Conservation (phyloP, 257 asterid species). For the Scutellaria baicalensis region DNA sequence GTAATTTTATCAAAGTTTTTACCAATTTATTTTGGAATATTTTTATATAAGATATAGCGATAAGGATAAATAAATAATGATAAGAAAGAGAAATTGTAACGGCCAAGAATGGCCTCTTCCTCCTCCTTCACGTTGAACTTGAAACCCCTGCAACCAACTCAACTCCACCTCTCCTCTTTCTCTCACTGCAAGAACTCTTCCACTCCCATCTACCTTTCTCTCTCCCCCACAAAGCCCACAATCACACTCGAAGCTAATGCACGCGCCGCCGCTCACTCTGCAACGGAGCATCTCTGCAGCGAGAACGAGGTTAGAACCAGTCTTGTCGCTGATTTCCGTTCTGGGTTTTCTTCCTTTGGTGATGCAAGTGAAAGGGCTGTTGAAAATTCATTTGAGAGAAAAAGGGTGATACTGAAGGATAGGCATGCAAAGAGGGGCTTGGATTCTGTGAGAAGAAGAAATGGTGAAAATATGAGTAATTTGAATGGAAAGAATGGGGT, state of each 20-base stretch:
- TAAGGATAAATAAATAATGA: neutral
- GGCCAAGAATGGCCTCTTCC: slow-evolving; percentile 52
- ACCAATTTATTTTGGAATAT: neutral
- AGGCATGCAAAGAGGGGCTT: slow-evolving; percentile 32
- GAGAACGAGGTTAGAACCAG: neutral
- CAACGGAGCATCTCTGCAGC: slow-evolving; percentile 14
- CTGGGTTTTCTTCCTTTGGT: slow-evolving; percentile 36
- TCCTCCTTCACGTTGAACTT: slow-evolving; percentile 42
- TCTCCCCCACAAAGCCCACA: slow-evolving; percentile 13
- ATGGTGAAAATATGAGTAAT: slow-evolving; percentile 3
- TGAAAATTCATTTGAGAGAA: slow-evolving; percentile 11
- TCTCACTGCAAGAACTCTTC: slow-evolving; percentile 36
- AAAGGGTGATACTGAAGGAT: slow-evolving; percentile 36
- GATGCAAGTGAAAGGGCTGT: slow-evolving; percentile 13
- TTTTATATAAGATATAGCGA: neutral
- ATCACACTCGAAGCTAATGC: slow-evolving; percentile 17
- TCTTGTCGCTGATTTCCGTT: slow-evolving; percentile 18
- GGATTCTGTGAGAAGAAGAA: slow-evolving; percentile 19
- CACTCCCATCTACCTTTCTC: slow-evolving; percentile 17
- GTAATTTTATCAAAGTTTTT: neutral
- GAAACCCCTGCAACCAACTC: slow-evolving; percentile 46
- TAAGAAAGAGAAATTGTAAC: neutral
- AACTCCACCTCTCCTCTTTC: slow-evolving; percentile 41
- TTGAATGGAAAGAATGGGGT: slow-evolving; percentile 3
- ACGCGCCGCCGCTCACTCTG: slow-evolving; percentile 31